Evolutionary conservation across 2,329 filamentous ascomycete genomes (phyloP).

Genomic region (Hymenoscyphus infarciens): DNA sequence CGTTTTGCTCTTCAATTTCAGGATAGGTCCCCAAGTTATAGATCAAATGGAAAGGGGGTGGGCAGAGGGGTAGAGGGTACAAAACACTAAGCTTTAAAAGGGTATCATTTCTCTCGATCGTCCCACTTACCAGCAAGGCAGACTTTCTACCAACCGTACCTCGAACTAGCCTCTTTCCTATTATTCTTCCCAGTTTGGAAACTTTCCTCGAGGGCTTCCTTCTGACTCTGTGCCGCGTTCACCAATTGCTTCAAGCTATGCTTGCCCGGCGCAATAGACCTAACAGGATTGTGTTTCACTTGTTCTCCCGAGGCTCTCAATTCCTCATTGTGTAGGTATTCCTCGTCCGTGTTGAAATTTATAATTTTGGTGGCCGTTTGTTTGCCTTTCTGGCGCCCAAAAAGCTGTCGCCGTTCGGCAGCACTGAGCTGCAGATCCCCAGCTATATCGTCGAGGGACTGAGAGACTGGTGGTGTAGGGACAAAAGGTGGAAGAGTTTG

Average conservation of each 20-base stretch:
- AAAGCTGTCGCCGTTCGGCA: constrained; percentile 75
- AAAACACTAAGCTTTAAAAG: neutral
- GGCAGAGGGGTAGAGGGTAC: neutral
- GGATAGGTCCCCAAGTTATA: neutral
- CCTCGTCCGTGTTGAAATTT: constrained; percentile 83
- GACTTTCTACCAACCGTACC: constrained; percentile 70
- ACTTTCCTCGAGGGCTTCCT: constrained; percentile 85
- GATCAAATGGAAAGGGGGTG: neutral
- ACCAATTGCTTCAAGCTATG: constrained; percentile 87
- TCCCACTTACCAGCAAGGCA: neutral
- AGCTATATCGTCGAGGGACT: constrained; percentile 68
- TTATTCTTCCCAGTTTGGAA: constrained; percentile 79
- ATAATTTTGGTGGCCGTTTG: constrained; percentile 62
- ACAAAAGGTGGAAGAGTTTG: constrained; percentile 25
- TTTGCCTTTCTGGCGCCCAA: constrained; percentile 62
- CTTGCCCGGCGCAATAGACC: constrained; percentile 79
- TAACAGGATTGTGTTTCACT: constrained; percentile 74
- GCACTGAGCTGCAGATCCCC: constrained; percentile 75
- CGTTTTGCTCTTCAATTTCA: neutral
- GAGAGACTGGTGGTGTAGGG: constrained; percentile 34
- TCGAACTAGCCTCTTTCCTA: constrained; percentile 74
- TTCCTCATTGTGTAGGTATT: constrained; percentile 82
- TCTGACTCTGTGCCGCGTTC: constrained; percentile 75
- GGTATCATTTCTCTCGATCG: constrained; percentile 1
- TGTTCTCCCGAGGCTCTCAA: constrained; percentile 67